A percentile compares a stretch with the other conserved stretches of the same genome.
These are phyloP conservation scores for Neopestalotiopsis sp. DNA, from an alignment of 2,329 filamentous ascomycete species.

Conservation along the genomic window DNA sequence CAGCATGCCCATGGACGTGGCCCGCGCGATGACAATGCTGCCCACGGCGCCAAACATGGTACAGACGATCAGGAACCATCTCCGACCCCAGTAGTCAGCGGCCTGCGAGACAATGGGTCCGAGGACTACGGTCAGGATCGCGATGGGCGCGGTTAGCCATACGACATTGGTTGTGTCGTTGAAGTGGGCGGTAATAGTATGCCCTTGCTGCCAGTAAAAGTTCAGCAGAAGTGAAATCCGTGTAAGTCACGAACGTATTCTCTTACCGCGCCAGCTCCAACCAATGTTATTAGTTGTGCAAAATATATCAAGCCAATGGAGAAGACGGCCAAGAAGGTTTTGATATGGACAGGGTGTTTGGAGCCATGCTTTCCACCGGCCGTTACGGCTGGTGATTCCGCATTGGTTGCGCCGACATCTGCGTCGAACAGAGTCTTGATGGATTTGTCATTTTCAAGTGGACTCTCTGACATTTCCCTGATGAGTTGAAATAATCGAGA, in stretches of 20 bases:
- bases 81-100: slow-evolving; percentile 48
- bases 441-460: neutral
- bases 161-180: slow-evolving; percentile 27
- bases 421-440: neutral
- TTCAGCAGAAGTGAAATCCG: neutral
- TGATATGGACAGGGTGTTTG: slow-evolving; percentile 34
- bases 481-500: neutral
- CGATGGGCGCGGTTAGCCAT: slow-evolving; percentile 42
- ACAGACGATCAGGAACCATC: slow-evolving; percentile 43
- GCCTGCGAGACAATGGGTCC: slow-evolving; percentile 43
- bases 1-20: slow-evolving; percentile 38
- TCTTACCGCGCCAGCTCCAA: slow-evolving; percentile 41
- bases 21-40: slow-evolving; percentile 40
- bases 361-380: neutral
- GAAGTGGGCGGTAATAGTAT: slow-evolving; percentile 36
- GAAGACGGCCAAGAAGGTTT: slow-evolving; percentile 40
- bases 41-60: slow-evolving; percentile 40
- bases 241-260: neutral
- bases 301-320: slow-evolving; percentile 42
- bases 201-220: slow-evolving; percentile 32
- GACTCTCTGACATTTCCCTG: neutral
- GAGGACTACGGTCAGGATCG: slow-evolving; percentile 42
- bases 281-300: slow-evolving; percentile 38
- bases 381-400: neutral
- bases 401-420: neutral